These are phyloP conservation scores for Tuber borchii DNA, from an alignment of 495 filamentous ascomycete species.

Conservation along the genomic window DNA sequence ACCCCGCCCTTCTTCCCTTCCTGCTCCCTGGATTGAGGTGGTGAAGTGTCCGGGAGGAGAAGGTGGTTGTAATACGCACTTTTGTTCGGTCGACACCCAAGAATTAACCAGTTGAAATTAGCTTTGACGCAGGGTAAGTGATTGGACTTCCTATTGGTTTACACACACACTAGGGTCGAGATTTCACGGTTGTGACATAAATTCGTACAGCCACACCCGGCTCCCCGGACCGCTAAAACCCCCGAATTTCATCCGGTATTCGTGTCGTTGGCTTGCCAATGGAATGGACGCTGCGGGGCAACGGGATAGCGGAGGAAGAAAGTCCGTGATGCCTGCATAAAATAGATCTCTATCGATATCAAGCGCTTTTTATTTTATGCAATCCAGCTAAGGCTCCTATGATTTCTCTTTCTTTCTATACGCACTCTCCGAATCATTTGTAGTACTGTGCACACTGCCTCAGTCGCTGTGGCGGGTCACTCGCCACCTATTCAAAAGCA, in stretches of 20 bases:
- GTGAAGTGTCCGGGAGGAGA: not conserved
- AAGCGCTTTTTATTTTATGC: not conserved
- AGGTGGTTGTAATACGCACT: not conserved
- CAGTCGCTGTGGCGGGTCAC: no score
- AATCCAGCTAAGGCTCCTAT: no score
- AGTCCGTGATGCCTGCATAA: not conserved
- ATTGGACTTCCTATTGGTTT: not conserved
- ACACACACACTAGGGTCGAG: not conserved
- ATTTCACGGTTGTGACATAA: not conserved
- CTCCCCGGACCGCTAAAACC: not conserved
- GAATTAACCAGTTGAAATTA: not conserved
- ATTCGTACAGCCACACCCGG: not conserved
- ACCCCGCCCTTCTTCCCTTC: not conserved
- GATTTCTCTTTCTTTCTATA: no score
- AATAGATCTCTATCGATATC: not conserved
- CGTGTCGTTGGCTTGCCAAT: not conserved
- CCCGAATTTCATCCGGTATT: no score
- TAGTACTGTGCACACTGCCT: not conserved
- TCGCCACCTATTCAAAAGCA: not conserved
- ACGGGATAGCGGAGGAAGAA: not conserved
- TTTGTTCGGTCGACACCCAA: not conserved
- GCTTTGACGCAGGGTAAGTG: not conserved
- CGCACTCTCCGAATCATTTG: no score
- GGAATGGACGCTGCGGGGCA: no score
- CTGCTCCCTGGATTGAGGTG: not conserved